Evolutionary conservation across 1,284 basidiomycete species (phyloP), one percentile per base, ranked within the genome.

Genomic region (Moesziomyces parantarcticus): DNA sequence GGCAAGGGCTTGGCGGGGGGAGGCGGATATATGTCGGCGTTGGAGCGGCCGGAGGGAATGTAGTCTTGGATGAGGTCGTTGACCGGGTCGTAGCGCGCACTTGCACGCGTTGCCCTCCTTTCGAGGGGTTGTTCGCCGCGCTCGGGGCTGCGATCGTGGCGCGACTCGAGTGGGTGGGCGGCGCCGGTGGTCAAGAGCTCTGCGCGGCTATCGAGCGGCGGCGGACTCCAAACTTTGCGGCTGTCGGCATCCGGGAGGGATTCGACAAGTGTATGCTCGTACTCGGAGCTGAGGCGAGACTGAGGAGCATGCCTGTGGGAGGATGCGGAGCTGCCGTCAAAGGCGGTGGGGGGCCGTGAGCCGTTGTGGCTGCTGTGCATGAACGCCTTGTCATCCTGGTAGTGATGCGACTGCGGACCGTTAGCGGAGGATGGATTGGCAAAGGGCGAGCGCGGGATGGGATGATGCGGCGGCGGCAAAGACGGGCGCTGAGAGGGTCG

Each of bases 11-110:
- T 59, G 16, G 43, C 29, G 6, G 68, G 49, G 13, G 63, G 62
- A 14, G 68, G 62, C 16, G 69, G 69, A 26, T 72, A 66, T 8
- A 66, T 29, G 39, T 72, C 69, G 14, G 51, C 61, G 7, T 60
- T 58, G 40, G 63, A 56, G 1, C 36, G 45, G 18, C 52, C 46
- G 10, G 61, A 55, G 2, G 67, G 58, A 16, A 71, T 58, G 58
- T 78, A 78, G 46, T 73, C 73, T 21, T 70, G 51, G 25, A 78
- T 60, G n/a, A 78, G 36, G 26, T 78, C 76, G 44, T 63, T 64
- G 49, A 76, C 71, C 16, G 75, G 71, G 18, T 74, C 74, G 50
- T 76, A 78, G 7, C 64, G 63, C 22, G 66, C 64, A 50, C 70
- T 78, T 39, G 26, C 26, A 3, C 61, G 57, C 4, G 71, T 74